Base-by-base conservation (phyloP, 176 grass and related monocot species). In the Phoenix dactylifera region DNA sequence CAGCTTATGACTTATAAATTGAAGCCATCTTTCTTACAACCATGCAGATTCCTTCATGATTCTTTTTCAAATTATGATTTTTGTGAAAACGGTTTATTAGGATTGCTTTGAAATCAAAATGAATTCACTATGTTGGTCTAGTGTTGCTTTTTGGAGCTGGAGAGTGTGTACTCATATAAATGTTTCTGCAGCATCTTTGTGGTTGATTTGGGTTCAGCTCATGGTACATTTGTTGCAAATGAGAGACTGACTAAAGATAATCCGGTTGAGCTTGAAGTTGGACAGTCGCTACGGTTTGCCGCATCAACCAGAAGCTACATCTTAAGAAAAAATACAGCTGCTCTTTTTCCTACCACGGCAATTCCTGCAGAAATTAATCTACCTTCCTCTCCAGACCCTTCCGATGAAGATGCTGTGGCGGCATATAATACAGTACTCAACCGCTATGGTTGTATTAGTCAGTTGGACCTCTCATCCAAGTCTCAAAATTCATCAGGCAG, bases 181-280 rank as follows among this genome's bases (percentile, higher is more conserved):
- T 72, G 18, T 58, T 62, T 53, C 49, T 71, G 50, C 81, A 97
- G 93, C 73, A 71, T 97, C 18, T 97, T 85, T 71, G 87, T 91
- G 24, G 88, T 91, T 17, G 87, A 91, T 78, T 72, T 97, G 35
- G 93, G 93, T 50, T 97, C 93, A 16, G 84, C 91, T 32, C 93
- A 97, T 78, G 93, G 93, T 58, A 97, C 93, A 57, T 91, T 97
- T 73, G 87, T 97, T 76, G 93, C 81, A 16, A 97, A 91, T 73
- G 93, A 97, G 72, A 87, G 93, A 74, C 62, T 97, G 68, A 80
- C 62, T 3, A 91, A 91, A 65, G 93, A 97, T 26, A 91, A 60
- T 66, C 87, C 84, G 28, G 81, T 97, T 51, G 87, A 97, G 52
- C 78, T 97, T 74, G 93, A 97, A 79, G 78, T 91, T 82, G 93